Evolutionary conservation across 495 filamentous ascomycete species (phyloP).

Genomic region (Penicillium antarcticum): DNA sequence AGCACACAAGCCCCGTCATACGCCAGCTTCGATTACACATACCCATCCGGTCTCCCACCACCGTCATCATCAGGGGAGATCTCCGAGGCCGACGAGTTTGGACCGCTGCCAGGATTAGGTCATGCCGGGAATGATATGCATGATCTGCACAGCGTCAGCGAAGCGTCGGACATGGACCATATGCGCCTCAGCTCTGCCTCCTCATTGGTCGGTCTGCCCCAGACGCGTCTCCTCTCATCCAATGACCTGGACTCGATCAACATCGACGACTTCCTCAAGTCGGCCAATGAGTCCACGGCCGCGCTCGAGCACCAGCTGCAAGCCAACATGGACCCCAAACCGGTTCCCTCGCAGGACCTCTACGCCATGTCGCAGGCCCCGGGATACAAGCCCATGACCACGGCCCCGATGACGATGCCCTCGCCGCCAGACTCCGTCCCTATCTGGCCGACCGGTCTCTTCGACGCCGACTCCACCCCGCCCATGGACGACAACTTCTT

Average conservation of each 20-base stretch:
- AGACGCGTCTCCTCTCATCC: slow-evolving; percentile 48
- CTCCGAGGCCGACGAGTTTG: slow-evolving; percentile 68
- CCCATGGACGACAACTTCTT: slow-evolving; percentile 35
- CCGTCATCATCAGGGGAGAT: slow-evolving; percentile 75
- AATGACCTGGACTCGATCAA: slow-evolving; percentile 57
- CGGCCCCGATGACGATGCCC: slow-evolving; percentile 13
- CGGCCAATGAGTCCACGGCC: slow-evolving; percentile 45
- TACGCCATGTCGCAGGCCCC: slow-evolving; percentile 33
- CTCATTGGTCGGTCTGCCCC: slow-evolving; percentile 51
- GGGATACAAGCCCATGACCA: slow-evolving; percentile 22
- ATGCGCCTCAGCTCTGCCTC: slow-evolving; percentile 52
- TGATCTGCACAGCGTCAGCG: slow-evolving; percentile 49
- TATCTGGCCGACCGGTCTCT: slow-evolving; percentile 37
- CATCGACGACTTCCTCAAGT: slow-evolving; percentile 61
- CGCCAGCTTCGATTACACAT: slow-evolving; percentile 61
- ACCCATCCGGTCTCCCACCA: slow-evolving; percentile 44
- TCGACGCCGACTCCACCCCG: slow-evolving; percentile 28
- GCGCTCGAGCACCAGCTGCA: slow-evolving; percentile 47
- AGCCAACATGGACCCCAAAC: slow-evolving; percentile 38
- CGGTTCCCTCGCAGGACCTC: slow-evolving; percentile 30
- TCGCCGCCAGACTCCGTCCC: slow-evolving; percentile 32
- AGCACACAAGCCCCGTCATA: slow-evolving; percentile 71
- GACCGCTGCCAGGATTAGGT: slow-evolving; percentile 36
- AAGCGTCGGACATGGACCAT: slow-evolving; percentile 52
- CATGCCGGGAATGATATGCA: slow-evolving; percentile 34